Base-by-base conservation (phyloP, 2,329 filamentous ascomycete species). In the Myriangium duriaei region DNA sequence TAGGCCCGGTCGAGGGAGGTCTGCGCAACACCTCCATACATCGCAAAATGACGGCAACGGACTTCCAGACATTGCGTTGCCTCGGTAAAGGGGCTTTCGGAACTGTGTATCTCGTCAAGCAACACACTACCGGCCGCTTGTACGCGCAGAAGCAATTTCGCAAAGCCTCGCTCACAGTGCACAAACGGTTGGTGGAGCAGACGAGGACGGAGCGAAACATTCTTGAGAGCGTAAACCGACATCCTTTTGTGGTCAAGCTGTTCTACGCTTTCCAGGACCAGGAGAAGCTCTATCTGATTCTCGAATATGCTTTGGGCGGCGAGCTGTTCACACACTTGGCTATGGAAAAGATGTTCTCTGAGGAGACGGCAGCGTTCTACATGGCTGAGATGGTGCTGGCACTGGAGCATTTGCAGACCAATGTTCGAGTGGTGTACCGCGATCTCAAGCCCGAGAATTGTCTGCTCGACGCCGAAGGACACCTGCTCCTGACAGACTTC, bases 111-210 rank as follows among this genome's bases (percentile, higher is more conserved):
- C 71, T 98, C 17, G 92, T 98, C 44, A 91, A 87, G 62, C 88
- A 98, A 63, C 76, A 76, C 35, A 65, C 75, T 18, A 95, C 87
- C 2, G 91, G 91, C 30, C 79, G 83, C 30, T 72, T 98, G 4
- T 98, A 87, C 54, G 92, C 91, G 1, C 92, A 98, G 65, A 98
- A 98, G 67, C 88, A 96, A 61, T 91, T 98, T 63, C 91, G 88
- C 59, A 98, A 98, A 63, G 91, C 92, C 1, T 93, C 86, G 6
- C 67, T 98, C 37, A 85, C 87, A 1, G 84, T 98, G 28, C 87
- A 95, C 62, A 95, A 94, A 69, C 86, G 87, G 58, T 73, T 96
- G 19, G 76, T 98, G 35, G 87, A 96, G 63, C 91, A 96, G 65
- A 96, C 91, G 41, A 94, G 92, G 69, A 96, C 88, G 2, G 91